Conservation (phyloP, 2,329 filamentous ascomycete genomes). For the Neofusicoccum cordaticola region DNA sequence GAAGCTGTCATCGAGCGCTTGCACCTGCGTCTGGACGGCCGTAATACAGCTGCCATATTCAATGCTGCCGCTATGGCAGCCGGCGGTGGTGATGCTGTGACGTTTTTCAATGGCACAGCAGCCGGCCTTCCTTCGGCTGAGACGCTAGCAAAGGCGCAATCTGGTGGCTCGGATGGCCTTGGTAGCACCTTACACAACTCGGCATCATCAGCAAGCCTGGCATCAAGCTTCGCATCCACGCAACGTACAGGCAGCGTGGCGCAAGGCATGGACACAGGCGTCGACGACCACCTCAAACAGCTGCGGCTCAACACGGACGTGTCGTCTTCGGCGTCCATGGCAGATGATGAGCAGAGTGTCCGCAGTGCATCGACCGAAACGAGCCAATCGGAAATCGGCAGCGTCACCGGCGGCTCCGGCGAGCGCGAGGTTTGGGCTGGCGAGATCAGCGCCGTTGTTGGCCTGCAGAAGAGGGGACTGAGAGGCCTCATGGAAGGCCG, state of each 20-base stretch:
- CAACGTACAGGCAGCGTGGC: constrained; percentile 40
- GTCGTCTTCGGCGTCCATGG: constrained; percentile 18
- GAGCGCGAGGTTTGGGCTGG: constrained; percentile 72
- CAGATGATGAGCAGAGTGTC: constrained; percentile 34
- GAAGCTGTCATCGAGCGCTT: constrained; percentile 91
- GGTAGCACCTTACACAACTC: background rate
- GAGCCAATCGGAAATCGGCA: constrained; percentile 32
- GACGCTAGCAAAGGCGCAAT: background rate
- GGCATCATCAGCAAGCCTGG: constrained; percentile 3
- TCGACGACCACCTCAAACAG: constrained; percentile 34
- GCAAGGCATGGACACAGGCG: constrained; percentile 21
- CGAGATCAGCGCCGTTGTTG: constrained; percentile 85
- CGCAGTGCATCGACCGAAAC: constrained; percentile 21
- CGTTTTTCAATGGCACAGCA: constrained; percentile 50
- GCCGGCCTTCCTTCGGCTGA: constrained; percentile 15
- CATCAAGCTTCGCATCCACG: constrained; percentile 1
- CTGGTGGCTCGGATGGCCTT: constrained; percentile 7
- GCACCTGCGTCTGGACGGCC: constrained; percentile 82
- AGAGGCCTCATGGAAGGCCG: constrained; percentile 93
- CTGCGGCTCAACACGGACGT: constrained; percentile 53
- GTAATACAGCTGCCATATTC: constrained; percentile 95
- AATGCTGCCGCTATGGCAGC: constrained; percentile 98
- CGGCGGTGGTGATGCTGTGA: constrained; percentile 81
- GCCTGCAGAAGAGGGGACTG: constrained; percentile 88
- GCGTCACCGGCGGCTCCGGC: constrained; percentile 33